A percentile compares a stretch with the other conserved stretches of the same genome.
Evolutionary conservation across 2,329 filamentous ascomycete genomes (phyloP).

Genomic region (Beauveria caledonica): DNA sequence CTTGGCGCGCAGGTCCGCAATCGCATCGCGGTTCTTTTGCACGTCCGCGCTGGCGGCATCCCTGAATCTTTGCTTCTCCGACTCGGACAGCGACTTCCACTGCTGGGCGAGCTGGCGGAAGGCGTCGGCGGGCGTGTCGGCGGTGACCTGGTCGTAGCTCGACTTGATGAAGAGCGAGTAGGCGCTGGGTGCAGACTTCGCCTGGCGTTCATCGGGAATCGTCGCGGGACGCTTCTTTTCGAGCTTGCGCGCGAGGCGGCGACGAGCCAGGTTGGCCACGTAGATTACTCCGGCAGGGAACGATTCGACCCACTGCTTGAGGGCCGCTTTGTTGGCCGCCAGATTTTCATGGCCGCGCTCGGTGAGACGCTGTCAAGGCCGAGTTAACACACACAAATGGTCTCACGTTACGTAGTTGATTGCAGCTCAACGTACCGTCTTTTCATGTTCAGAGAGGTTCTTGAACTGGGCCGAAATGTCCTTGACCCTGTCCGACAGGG

Average conservation of each 20-base stretch:
- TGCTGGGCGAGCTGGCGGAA: constrained; percentile 22
- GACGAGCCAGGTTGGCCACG: constrained; percentile 41
- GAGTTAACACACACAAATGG: not conserved
- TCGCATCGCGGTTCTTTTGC: constrained; percentile 19
- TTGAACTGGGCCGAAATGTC: constrained; percentile 29
- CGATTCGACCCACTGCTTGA: constrained; percentile 41
- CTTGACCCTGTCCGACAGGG: constrained; percentile 18
- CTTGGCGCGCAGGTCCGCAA: constrained; percentile 19
- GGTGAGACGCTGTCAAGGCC: constrained; percentile 26
- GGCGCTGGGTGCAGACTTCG: constrained; percentile 27
- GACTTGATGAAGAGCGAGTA: constrained; percentile 32
- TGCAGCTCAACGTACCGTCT: constrained; percentile 31
- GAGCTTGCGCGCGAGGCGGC: constrained; percentile 29
- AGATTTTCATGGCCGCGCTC: constrained; percentile 31
- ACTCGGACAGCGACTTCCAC: constrained; percentile 35
- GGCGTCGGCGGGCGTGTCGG: constrained; percentile 14
- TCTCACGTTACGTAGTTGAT: not conserved
- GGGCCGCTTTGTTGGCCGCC: constrained; percentile 28
- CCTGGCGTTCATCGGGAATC: constrained; percentile 41
- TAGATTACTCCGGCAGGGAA: constrained; percentile 31
- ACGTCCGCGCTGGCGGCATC: constrained; percentile 20
- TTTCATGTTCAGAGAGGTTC: constrained; percentile 30
- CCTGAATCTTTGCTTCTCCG: constrained; percentile 34
- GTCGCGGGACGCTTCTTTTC: constrained; percentile 16
- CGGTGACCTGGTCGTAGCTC: constrained; percentile 26